These are phyloP conservation scores for Trebouxia sp. DNA, from an alignment of 139 green algal genomes.

Conservation along the genomic window DNA sequence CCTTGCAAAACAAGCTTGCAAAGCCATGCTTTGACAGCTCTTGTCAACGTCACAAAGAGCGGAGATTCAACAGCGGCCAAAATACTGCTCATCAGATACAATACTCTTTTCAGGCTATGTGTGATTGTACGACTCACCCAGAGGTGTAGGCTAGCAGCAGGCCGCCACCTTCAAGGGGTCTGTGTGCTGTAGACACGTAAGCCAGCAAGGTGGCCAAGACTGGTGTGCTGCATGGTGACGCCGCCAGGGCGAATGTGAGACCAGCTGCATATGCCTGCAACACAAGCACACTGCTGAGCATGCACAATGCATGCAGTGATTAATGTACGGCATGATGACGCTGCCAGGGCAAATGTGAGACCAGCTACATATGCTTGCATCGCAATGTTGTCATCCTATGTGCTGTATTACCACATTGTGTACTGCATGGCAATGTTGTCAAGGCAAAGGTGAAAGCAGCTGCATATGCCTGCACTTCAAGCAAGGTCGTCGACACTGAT, in stretches of 20 bases:
- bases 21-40: too few species aligned
- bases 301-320: too few species aligned
- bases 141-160: slow-evolving; percentile 91
- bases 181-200: slow-evolving; percentile 77
- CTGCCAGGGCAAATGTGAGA: slow-evolving; percentile 91
- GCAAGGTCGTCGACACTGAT: slow-evolving; percentile 91
- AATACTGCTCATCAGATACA: too few species aligned
- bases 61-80: too few species aligned
- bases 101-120: too few species aligned
- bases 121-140: slow-evolving; percentile 57
- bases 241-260: slow-evolving; percentile 92
- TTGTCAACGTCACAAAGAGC: too few species aligned
- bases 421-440: slow-evolving; percentile 94
- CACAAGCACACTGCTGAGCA: not conserved
- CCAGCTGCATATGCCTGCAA: slow-evolving; percentile 87
- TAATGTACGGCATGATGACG: slow-evolving; percentile 94
- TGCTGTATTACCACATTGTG: too few species aligned
- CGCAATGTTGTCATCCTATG: too few species aligned
- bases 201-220: slow-evolving; percentile 94
- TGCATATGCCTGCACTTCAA: too few species aligned
- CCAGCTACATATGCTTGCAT: slow-evolving; percentile 86
- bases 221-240: slow-evolving; percentile 94
- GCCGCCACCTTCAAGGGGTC: slow-evolving; percentile 63
- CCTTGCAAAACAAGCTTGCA: too few species aligned
- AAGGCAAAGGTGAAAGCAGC: slow-evolving; percentile 90